phyloP scores from a whole-genome alignment of 768 basidiomycete species.

The Termitomyces sp. region DNA sequence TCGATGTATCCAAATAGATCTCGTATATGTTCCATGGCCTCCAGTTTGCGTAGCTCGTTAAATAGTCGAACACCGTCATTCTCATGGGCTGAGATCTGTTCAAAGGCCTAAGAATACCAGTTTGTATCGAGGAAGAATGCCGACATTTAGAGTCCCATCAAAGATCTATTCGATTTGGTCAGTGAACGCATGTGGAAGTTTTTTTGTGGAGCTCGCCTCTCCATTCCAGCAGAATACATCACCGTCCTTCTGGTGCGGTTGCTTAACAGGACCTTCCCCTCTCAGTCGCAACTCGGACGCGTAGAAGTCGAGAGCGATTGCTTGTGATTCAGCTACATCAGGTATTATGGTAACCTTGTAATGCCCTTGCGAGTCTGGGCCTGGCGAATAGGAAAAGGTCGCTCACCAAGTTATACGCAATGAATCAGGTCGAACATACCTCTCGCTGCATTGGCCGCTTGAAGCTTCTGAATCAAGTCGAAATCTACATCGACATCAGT shows the following conservation, averaged over 20 bases:
- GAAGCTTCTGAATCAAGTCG: slow-evolving; percentile 32
- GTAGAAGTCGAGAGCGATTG: slow-evolving; percentile 50
- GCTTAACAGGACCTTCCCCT: slow-evolving; percentile 52
- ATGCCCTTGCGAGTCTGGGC: slow-evolving; percentile 59
- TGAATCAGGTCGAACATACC: slow-evolving; percentile 35
- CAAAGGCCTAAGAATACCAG: neutral
- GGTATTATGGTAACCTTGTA: slow-evolving; percentile 18
- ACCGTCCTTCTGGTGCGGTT: slow-evolving; percentile 62
- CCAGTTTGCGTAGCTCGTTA: slow-evolving; percentile 25
- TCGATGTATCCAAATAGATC: slow-evolving; percentile 60
- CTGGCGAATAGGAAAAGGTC: slow-evolving; percentile 29
- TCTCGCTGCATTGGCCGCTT: slow-evolving; percentile 50
- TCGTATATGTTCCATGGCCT: slow-evolving; percentile 39
- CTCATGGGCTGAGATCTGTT: slow-evolving; percentile 53
- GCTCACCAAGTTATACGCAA: neutral
- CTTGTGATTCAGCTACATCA: neutral
- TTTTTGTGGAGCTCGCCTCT: slow-evolving; percentile 45
- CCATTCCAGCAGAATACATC: slow-evolving; percentile 85
- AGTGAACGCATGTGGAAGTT: neutral
- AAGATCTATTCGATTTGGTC: slow-evolving; percentile 46
- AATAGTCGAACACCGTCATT: slow-evolving; percentile 70
- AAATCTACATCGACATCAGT: slow-evolving; percentile 12
- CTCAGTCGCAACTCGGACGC: slow-evolving; percentile 76
- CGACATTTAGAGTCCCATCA: slow-evolving; percentile 70
- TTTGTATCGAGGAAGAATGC: slow-evolving; percentile 11